Base-by-base conservation (phyloP, 2,329 filamentous ascomycete species). In the Coniochaeta pulveracea region DNA sequence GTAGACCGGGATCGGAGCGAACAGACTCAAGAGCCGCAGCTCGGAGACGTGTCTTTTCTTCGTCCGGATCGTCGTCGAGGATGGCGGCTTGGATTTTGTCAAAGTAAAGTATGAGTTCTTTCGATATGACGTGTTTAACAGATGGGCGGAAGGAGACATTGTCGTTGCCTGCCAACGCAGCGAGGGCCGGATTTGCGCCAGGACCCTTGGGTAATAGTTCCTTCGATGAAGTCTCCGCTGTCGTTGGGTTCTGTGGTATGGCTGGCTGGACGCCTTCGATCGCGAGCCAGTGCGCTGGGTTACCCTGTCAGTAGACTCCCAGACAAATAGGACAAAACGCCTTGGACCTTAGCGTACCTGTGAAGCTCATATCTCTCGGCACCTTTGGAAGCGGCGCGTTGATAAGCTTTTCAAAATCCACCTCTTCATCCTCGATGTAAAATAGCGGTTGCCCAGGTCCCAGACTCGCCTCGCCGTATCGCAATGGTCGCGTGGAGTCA, bases 361-460 rank as follows among this genome's bases (percentile, higher is more conserved):
- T 96, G 51, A 95, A 89, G 40, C 78, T 85, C 47, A 91, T 81
- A 56, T 98, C 91, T 32, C 89, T 72, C 21, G 91, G 91, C 19
- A 98, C 88, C 57, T 93, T 95, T 17, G 91, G 91, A 44, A 98
- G 60, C 4, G 91, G 85, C 43, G 86, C 86, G 60, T 98, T 98
- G 54, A 98, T 95, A 44, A 98, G 66, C 65, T 96, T 96, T 63
- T 98, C 91, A 52, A 98, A 96, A 57, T 98, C 91, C 35, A 96
- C 80, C 63, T 98, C 91, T 52, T 98, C 91, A 54, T 98, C 91
- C 51, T 98, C 91, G 23, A 98, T 82, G 54, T 98, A 98, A 58
- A 89, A 98, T 15, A 98, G 64, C 34, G 89, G 86, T 58, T 98
- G 91, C 8, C 89, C 88, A 10, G 88, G 86, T 0, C 91, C 91